phyloP scores from a whole-genome alignment of 352 stramenopile species.

The Elongisporangium undulatum region DNA sequence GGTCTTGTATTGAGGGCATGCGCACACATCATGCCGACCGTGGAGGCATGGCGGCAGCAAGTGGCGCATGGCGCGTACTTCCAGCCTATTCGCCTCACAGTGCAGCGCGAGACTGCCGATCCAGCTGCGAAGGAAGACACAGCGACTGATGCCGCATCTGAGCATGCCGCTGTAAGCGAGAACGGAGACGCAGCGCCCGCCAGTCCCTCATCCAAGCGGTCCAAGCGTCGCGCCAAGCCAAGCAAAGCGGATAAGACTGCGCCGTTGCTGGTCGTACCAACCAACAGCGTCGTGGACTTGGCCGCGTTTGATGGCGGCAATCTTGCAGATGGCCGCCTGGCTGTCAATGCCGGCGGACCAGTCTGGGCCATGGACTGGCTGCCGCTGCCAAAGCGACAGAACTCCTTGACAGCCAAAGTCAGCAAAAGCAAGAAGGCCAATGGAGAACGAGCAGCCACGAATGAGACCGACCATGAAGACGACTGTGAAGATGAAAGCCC shows the following conservation, averaged over 20 bases:
- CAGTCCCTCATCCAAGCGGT: slow-evolving; percentile 3
- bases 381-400: slow-evolving; percentile 14
- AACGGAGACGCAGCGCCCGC: no score
- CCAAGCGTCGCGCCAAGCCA: slow-evolving; percentile 8
- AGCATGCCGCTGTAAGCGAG: neutral
- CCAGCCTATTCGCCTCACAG: slow-evolving; percentile 38
- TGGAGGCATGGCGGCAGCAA: slow-evolving; percentile 24
- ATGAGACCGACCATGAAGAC: neutral
- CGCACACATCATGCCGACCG: slow-evolving; percentile 6
- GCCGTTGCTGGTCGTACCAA: neutral
- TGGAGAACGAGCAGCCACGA: neutral
- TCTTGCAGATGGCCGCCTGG: slow-evolving; percentile 31
- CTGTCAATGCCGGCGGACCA: slow-evolving; percentile 62
- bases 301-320: slow-evolving; percentile 43
- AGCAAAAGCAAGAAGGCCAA: neutral
- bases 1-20: no score
- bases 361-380: slow-evolving; percentile 85
- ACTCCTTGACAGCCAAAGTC: no score
- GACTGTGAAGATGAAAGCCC: neutral
- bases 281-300: slow-evolving; percentile 22
- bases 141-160: neutral
- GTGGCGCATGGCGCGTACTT: slow-evolving; percentile 38
- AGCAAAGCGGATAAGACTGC: slow-evolving; percentile 7
- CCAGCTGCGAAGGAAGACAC: neutral
- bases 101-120: slow-evolving; percentile 4